These are phyloP conservation scores for Kazachstania bromeliacearum DNA, from an alignment of 805 yeast genomes.

Conservation along the genomic window DNA sequence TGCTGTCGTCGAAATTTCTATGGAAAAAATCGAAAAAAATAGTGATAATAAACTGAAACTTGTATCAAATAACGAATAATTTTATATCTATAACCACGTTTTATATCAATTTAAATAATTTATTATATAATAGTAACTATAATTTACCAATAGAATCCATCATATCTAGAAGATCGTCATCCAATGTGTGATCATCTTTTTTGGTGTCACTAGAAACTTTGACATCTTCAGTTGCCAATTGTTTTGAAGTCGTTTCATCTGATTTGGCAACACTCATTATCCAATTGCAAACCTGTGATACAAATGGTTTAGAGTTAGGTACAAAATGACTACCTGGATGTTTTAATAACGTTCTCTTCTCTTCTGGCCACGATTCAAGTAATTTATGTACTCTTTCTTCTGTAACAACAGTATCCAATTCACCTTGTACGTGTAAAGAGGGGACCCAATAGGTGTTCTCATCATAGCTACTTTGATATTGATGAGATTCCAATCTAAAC, in stretches of 20 bases:
- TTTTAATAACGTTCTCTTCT: conserved; percentile 40
- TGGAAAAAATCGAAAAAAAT: no score
- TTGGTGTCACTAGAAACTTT: neutral
- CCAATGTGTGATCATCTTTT: conserved; percentile 15
- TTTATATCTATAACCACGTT: no score
- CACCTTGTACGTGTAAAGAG: conserved; percentile 72
- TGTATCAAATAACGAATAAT: no score
- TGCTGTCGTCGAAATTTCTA: no score
- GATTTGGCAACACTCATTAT: conserved; percentile 9
- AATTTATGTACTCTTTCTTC: conserved; percentile 56
- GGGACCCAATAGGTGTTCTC: conserved; percentile 22
- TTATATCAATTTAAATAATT: no score
- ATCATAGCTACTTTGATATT: conserved; percentile 15
- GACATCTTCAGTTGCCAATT: conserved; percentile 3
- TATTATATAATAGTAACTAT: conserved; percentile 3
- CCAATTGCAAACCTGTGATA: conserved; percentile 30
- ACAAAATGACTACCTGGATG: conserved; percentile 97
- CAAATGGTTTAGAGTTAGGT: conserved; percentile 62
- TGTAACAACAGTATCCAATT: conserved; percentile 77
- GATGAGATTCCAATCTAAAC: conserved; percentile 28
- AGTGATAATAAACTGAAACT: no score
- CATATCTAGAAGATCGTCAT: conserved; percentile 30
- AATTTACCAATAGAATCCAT: conserved; percentile 35
- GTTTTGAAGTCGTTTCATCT: neutral
- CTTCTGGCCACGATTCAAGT: conserved; percentile 39